phyloP scores from a whole-genome alignment of 2,329 filamentous ascomycete species.

The Colletotrichum sp. region DNA sequence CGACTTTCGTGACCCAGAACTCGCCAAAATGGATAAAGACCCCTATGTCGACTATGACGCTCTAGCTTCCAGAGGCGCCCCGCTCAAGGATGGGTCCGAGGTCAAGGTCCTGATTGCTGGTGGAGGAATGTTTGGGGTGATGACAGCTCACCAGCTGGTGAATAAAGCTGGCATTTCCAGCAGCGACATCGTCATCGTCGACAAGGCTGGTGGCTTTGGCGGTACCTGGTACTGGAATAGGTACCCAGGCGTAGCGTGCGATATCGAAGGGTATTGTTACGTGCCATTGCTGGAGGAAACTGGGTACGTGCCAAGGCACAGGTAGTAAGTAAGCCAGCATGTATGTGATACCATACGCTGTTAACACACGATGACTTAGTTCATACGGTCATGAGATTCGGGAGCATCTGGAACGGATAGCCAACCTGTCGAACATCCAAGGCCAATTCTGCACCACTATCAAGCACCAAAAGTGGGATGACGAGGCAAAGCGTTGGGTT shows the following conservation, averaged over 20 bases:
- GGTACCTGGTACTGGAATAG: conserved; percentile 59
- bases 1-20: not conserved
- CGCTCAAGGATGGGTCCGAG: not conserved
- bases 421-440: conserved; percentile 43
- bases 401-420: conserved; percentile 45
- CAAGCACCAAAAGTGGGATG: conserved; percentile 49
- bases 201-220: conserved; percentile 47
- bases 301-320: conserved; percentile 18
- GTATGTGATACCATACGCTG: accelerated
- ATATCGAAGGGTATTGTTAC: conserved; percentile 50
- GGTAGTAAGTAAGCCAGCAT: conserved; percentile 26
- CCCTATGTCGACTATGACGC: not conserved
- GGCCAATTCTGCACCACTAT: conserved; percentile 46
- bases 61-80: not conserved
- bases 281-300: conserved; percentile 16
- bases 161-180: not conserved
- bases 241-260: conserved; percentile 57
- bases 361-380: not conserved
- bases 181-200: conserved; percentile 30
- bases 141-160: not conserved
- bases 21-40: not conserved
- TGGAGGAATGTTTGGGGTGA: not conserved
- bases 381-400: conserved; percentile 42
- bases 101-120: not conserved
- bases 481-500: conserved; percentile 28